Percentiles rank a stretch among this genome's conserved stretches.
Evolutionary conservation across 495 filamentous ascomycete genomes (phyloP).

Genomic region (Viridothelium virens): DNA sequence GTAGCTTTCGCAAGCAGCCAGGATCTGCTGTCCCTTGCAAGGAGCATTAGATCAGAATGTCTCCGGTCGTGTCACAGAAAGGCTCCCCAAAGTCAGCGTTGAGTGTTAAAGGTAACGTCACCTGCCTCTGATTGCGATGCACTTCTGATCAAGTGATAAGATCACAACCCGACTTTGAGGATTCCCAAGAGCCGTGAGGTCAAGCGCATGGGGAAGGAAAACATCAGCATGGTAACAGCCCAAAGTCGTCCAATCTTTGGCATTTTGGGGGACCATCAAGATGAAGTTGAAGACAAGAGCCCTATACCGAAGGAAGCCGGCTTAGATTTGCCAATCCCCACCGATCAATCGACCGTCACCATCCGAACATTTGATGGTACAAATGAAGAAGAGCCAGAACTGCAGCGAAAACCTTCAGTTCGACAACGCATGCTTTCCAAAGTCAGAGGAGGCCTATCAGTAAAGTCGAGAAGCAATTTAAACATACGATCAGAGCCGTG

Average conservation of each 20-base stretch:
- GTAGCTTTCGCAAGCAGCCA: too few relatives aligned
- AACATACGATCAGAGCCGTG: slow-evolving; percentile 14
- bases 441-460: slow-evolving; percentile 25
- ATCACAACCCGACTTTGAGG: neutral
- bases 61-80: neutral
- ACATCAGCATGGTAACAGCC: neutral
- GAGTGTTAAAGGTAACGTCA: neutral
- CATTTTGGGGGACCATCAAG: neutral
- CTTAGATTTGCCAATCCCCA: slow-evolving; percentile 9
- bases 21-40: neutral
- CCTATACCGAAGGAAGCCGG: neutral
- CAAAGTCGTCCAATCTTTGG: neutral
- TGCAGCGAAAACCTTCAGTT: slow-evolving; percentile 24
- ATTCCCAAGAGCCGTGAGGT: neutral
- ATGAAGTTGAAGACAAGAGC: neutral
- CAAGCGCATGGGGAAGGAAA: neutral
- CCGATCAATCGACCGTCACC: neutral
- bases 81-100: neutral
- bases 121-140: neutral
- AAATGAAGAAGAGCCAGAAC: neutral
- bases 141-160: neutral
- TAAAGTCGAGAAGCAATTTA: slow-evolving; percentile 16
- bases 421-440: slow-evolving; percentile 26
- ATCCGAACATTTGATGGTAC: neutral
- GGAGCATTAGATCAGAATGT: neutral